Percentiles rank a stretch among this genome's conserved stretches.
phyloP scores from a whole-genome alignment of 805 yeast genomes.

The Suhomyces kilbournensis region DNA sequence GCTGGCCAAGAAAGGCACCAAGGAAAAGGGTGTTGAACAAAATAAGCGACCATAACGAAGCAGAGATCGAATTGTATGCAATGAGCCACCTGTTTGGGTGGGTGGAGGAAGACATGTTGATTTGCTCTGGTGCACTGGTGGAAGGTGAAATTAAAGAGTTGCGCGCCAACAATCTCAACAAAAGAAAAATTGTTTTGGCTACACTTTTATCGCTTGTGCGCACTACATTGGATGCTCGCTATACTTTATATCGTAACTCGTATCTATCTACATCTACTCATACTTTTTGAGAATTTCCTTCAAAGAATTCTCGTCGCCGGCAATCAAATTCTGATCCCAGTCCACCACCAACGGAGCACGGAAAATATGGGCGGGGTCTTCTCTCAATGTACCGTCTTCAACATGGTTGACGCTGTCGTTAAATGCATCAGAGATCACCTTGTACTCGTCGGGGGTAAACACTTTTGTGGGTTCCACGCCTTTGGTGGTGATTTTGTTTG shows the following conservation, averaged over 20 bases:
- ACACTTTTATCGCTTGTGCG: too few species aligned
- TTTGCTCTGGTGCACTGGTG: too few species aligned
- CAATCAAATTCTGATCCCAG: conserved; percentile 44
- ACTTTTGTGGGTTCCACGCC: conserved; percentile 23
- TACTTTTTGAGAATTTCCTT: conserved; percentile 30
- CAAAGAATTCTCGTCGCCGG: conserved; percentile 35
- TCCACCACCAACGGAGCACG: conserved; percentile 42
- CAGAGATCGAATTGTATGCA: conserved; percentile 41
- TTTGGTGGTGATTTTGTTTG: conserved; percentile 19
- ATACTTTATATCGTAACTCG: background rate
- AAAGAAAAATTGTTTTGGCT: too few species aligned
- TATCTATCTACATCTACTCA: background rate
- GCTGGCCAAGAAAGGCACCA: conserved; percentile 52
- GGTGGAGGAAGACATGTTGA: conserved; percentile 4
- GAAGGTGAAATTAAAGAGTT: too few species aligned
- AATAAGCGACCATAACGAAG: conserved; percentile 42
- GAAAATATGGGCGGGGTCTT: conserved; percentile 33
- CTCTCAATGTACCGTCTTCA: conserved; percentile 13
- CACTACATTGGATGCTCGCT: too few species aligned
- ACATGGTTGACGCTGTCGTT: conserved; percentile 16
- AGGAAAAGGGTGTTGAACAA: conserved; percentile 39
- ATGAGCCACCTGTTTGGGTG: conserved; percentile 37
- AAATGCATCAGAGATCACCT: conserved; percentile 37
- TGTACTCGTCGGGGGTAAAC: conserved; percentile 38
- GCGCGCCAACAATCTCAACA: too few species aligned